These are phyloP conservation scores for Hymenochaete sp. DNA, from an alignment of 1,284 basidiomycete species.

Conservation along the genomic window DNA sequence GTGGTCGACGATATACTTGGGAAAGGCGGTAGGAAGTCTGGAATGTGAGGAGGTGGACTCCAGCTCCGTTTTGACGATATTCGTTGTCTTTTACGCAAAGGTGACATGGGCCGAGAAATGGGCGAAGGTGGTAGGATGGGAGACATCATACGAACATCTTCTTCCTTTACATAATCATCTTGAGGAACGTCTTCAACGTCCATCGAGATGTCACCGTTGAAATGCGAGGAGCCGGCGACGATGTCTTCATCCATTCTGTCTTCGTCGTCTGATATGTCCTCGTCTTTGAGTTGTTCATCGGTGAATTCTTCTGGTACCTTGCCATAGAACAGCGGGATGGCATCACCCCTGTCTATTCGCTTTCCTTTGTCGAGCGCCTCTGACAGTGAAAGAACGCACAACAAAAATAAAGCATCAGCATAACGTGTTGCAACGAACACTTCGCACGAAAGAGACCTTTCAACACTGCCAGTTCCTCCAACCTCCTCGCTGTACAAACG, in stretches of 20 bases:
- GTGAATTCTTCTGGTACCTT: constrained; percentile 28
- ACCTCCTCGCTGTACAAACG: constrained; percentile 46
- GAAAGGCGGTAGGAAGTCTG: constrained; percentile 59
- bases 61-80: constrained; percentile 45
- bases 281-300: constrained; percentile 28
- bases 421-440: background rate
- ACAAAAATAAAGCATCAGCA: constrained; percentile 13
- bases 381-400: constrained; percentile 28
- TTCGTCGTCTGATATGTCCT: constrained; percentile 20
- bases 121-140: constrained; percentile 36
- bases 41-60: constrained; percentile 54
- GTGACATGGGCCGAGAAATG: constrained; percentile 47
- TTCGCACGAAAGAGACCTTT: constrained; percentile 42
- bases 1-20: constrained; percentile 35
- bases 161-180: constrained; percentile 11
- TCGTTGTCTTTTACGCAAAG: constrained; percentile 45
- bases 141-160: constrained; percentile 11
- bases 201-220: too few species aligned
- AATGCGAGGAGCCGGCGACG: too few species aligned
- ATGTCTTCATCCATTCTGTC: constrained; percentile 25
- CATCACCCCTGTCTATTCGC: constrained; percentile 42
- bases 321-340: constrained; percentile 46
- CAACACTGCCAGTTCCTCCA: constrained; percentile 63
- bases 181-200: constrained; percentile 21
- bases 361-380: constrained; percentile 56